Percentiles rank a stretch among this genome's conserved stretches.
phyloP scores from a whole-genome alignment of 2,329 filamentous ascomycete species.

The Corniculantispora saksenae region DNA sequence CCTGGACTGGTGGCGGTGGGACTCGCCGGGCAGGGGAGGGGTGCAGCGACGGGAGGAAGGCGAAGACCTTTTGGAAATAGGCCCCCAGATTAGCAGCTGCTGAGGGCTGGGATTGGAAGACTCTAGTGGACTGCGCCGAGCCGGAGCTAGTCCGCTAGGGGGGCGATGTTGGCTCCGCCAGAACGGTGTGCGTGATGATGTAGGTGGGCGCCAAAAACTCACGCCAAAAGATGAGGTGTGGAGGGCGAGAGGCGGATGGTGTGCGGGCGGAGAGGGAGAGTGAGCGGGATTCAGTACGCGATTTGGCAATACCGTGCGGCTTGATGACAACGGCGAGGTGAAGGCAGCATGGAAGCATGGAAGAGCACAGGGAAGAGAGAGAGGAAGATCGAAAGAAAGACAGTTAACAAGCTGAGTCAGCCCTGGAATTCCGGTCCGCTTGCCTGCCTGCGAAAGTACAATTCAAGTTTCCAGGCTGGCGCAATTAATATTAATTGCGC shows the following conservation, averaged over 20 bases:
- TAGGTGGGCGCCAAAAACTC: conserved; percentile 8
- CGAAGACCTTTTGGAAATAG: background rate
- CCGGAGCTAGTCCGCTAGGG: background rate
- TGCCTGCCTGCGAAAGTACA: background rate
- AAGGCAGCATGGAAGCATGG: background rate
- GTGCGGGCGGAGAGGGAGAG: conserved; percentile 1
- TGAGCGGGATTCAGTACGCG: conserved; percentile 13
- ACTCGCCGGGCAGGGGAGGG: background rate
- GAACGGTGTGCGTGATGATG: conserved; percentile 5
- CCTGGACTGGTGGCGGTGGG: conserved; percentile 14
- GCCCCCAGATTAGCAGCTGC: conserved; percentile 13
- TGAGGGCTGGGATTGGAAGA: background rate
- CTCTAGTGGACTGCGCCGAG: background rate
- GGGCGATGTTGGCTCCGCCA: conserved; percentile 5
- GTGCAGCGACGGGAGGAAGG: background rate
- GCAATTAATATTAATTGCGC: background rate
- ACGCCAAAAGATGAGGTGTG: background rate
- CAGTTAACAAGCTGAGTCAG: conserved; percentile 11
- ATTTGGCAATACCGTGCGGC: conserved; percentile 12
- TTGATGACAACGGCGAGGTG: background rate
- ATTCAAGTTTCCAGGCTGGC: background rate
- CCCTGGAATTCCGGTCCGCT: background rate
- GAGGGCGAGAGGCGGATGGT: background rate
- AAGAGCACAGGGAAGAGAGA: background rate
- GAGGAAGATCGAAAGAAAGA: background rate